Conservation (phyloP, 164 flowering plant species). For the Cinnamomum micranthum region DNA sequence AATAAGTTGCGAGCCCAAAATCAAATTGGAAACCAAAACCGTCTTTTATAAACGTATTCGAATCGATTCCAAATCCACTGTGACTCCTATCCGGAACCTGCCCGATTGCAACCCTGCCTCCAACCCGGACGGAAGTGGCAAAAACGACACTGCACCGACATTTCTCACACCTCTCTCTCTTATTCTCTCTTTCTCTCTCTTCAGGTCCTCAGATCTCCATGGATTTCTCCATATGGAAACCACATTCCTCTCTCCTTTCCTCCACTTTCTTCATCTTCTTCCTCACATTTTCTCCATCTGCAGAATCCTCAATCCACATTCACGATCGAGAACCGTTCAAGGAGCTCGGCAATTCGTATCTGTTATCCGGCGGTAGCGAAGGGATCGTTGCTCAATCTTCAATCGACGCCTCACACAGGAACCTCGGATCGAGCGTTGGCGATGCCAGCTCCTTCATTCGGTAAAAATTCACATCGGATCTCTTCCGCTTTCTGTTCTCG, state of each 20-base stretch:
- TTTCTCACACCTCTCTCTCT: neutral
- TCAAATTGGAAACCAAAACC: too few relatives aligned
- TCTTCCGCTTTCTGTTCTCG: neutral
- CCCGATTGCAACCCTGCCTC: too few relatives aligned
- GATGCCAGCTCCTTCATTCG: conserved; percentile 14
- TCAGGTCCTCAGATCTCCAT: neutral
- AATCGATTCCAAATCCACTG: too few relatives aligned
- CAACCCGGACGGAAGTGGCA: neutral
- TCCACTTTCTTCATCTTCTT: neutral
- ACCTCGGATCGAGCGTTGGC: neutral
- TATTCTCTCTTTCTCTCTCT: neutral
- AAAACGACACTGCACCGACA: neutral
- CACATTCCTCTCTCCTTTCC: neutral
- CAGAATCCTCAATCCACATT: conserved; percentile 61
- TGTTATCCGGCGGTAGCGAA: conserved; percentile 90
- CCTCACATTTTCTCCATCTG: neutral
- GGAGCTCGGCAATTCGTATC: conserved; percentile 76
- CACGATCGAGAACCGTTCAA: conserved; percentile 50
- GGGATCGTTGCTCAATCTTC: conserved; percentile 47
- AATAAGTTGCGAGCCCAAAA: too few relatives aligned
- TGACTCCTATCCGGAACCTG: too few relatives aligned
- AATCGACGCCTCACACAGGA: conserved; percentile 1
- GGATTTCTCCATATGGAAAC: neutral
- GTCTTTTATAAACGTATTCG: too few relatives aligned
- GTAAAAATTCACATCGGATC: neutral